Conservation (phyloP, 371 early-diverging fungal genomes). For the Phascolomyces articulosus region DNA sequence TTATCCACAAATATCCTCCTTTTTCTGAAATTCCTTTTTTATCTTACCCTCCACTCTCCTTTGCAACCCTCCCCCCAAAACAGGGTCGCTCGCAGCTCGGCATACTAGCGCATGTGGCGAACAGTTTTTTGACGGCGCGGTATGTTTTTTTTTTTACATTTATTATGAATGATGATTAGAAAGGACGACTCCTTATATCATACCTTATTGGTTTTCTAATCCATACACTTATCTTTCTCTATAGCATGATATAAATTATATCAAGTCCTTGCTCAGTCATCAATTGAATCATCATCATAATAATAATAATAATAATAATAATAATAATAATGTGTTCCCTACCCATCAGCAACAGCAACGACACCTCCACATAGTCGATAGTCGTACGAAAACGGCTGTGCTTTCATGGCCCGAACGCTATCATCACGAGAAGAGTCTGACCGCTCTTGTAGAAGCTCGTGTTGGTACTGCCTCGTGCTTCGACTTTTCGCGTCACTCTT, state of each 20-base stretch:
- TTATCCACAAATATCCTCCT: neutral
- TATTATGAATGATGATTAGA: too few species aligned
- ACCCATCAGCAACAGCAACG: constrained; percentile 13
- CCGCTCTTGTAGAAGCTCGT: neutral
- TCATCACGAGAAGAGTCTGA: constrained; percentile 14
- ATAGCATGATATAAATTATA: neutral
- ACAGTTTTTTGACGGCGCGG: constrained; percentile 8
- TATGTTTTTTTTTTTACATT: neutral
- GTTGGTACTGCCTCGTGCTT: constrained; percentile 22
- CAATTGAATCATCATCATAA: too few species aligned
- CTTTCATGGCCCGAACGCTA: constrained; percentile 36
- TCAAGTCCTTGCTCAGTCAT: neutral
- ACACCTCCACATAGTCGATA: constrained; percentile 35
- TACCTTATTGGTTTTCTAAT: too few species aligned
- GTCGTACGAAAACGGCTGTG: constrained; percentile 27
- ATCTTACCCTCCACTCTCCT: too few species aligned
- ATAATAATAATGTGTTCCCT: too few species aligned
- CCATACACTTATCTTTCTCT: neutral
- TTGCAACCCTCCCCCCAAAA: neutral
- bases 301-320: too few species aligned
- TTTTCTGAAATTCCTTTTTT: neutral
- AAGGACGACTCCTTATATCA: too few species aligned
- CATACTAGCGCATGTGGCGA: constrained; percentile 12
- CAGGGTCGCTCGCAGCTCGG: neutral
- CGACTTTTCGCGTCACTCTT: constrained; percentile 25